These are phyloP conservation scores for Ziziphus jujuba DNA, from an alignment of 306 rosid genomes.

Conservation along the genomic window DNA sequence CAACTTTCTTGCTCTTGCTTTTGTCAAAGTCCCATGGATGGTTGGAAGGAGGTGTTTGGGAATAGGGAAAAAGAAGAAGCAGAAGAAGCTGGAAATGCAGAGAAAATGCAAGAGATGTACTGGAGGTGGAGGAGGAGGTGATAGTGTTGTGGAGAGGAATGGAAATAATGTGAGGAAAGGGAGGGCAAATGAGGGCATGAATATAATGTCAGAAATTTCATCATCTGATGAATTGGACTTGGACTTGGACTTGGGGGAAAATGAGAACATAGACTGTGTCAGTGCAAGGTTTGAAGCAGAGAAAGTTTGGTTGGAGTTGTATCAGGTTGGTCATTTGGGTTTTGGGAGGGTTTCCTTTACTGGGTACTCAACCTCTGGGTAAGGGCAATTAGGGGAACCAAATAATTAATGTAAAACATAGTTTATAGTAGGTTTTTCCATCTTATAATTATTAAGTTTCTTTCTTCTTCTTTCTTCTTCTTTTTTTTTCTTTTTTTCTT, in stretches of 20 bases:
- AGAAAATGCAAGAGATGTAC: conserved; percentile 10
- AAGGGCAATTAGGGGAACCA: conserved; percentile 29
- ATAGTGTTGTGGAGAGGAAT: conserved; percentile 28
- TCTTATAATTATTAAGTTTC: background rate
- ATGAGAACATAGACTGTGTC: conserved; percentile 27
- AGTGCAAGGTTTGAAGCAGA: conserved; percentile 64
- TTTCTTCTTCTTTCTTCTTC: too few relatives aligned
- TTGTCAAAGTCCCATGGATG: conserved; percentile 64
- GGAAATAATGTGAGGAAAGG: background rate
- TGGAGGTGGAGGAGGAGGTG: conserved; percentile 2
- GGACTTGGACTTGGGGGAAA: conserved; percentile 16
- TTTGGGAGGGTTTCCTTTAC: conserved; percentile 78
- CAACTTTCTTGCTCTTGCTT: conserved; percentile 50
- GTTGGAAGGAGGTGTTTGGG: conserved; percentile 56
- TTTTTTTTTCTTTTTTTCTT: too few relatives aligned
- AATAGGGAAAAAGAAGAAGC: conserved; percentile 21
- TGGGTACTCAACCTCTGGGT: conserved; percentile 26
- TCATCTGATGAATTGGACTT: conserved; percentile 1
- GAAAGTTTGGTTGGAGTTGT: conserved; percentile 67
- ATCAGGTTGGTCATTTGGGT: conserved; percentile 76
- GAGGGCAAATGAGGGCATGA: conserved; percentile 14
- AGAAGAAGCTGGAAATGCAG: conserved; percentile 6
- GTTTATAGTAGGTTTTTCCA: background rate
- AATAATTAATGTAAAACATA: background rate
- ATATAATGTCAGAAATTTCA: conserved; percentile 12